A percentile compares a stretch with the other conserved stretches of the same genome.
Evolutionary conservation across 495 filamentous ascomycete genomes (phyloP).

Genomic region (Penicillium odoratum): DNA sequence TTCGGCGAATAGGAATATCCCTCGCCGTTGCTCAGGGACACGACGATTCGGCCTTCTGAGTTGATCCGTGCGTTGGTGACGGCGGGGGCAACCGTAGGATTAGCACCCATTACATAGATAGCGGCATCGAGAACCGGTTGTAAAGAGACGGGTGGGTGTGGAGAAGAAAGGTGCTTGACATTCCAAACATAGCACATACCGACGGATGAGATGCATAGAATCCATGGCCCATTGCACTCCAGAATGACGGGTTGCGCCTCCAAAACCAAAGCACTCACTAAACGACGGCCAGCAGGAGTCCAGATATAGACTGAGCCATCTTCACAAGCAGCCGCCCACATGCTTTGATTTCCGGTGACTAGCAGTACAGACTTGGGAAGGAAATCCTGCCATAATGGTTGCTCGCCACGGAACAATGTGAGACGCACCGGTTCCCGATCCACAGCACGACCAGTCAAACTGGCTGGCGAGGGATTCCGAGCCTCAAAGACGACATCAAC

Average conservation of each 20-base stretch:
- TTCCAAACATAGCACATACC: slow-evolving; percentile 96
- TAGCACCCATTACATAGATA: slow-evolving; percentile 62
- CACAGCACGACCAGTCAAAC: slow-evolving; percentile 54
- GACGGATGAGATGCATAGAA: slow-evolving; percentile 83
- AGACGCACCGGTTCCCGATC: slow-evolving; percentile 81
- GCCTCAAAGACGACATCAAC: slow-evolving; percentile 73
- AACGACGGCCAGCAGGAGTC: slow-evolving; percentile 88
- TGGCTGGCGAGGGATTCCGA: slow-evolving; percentile 62
- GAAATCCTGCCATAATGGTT: slow-evolving; percentile 89
- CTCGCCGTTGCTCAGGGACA: slow-evolving; percentile 89
- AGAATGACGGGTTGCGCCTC: slow-evolving; percentile 94
- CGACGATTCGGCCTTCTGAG: slow-evolving; percentile 75
- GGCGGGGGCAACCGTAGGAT: slow-evolving; percentile 71
- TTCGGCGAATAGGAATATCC: slow-evolving; percentile 81
- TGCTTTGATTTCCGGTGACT: slow-evolving; percentile 81
- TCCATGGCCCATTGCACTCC: slow-evolving; percentile 84
- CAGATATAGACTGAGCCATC: slow-evolving; percentile 91
- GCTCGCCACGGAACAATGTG: slow-evolving; percentile 78
- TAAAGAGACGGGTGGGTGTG: slow-evolving; percentile 87
- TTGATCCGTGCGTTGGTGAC: slow-evolving; percentile 90
- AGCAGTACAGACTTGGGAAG: slow-evolving; percentile 80
- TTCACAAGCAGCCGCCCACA: slow-evolving; percentile 92
- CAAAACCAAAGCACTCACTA: slow-evolving; percentile 78
- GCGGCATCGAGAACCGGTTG: slow-evolving; percentile 90
- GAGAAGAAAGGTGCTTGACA: slow-evolving; percentile 75